Base-by-base conservation (phyloP, 73 alveolate genomes). In the Paramecium biaurelia region DNA sequence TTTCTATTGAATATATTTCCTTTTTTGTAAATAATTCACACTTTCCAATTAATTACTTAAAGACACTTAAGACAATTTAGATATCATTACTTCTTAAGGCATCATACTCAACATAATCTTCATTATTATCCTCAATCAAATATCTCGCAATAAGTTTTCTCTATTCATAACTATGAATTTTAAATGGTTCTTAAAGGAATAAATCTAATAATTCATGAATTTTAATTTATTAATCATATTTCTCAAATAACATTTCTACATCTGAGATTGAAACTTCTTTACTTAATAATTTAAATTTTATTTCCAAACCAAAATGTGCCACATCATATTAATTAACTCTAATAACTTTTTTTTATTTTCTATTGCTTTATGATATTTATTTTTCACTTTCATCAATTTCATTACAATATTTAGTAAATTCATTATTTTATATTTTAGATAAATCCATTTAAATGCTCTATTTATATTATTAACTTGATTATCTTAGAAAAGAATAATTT, bases 61-160 rank as follows among this genome's bases (percentile, higher is more conserved):
- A 41, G 4, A 79, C 74, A 79, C 90, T 79, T 43, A 30, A 4
- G n/a, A 79, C 72, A 24, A 41, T 42, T 79, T 9, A 79, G 28
- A 79, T n/a, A 23, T 79, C 42, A 41, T 45, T 43, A 79, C 42
- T 79, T 43, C 45, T 79, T 23, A 30, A 41, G 5, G 70, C 76
- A 79, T 79, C 90, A 45, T 79, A 79, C 0, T 9, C 70, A 21
- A 79, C 72, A 79, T 79, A 79, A 41, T 79, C 90, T 9, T 79
- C 70, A 24, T 41, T 79, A 24, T 79, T 79, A 47, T 79, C 90
- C 23, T 79, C 90, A 18, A 79, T 38, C 18, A 79, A 79, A 47
- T 43, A 79, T 42, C 90, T 79, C 4, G 76, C 72, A 14, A 79
- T 30, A 5, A 79, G 24, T 11, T 72, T 72, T 72, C 86, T 72